Evolutionary conservation across 2,329 filamentous ascomycete species (phyloP), one percentile per base, ranked within the genome.

Genomic region (Aspergillus pseudoviridinutans): DNA sequence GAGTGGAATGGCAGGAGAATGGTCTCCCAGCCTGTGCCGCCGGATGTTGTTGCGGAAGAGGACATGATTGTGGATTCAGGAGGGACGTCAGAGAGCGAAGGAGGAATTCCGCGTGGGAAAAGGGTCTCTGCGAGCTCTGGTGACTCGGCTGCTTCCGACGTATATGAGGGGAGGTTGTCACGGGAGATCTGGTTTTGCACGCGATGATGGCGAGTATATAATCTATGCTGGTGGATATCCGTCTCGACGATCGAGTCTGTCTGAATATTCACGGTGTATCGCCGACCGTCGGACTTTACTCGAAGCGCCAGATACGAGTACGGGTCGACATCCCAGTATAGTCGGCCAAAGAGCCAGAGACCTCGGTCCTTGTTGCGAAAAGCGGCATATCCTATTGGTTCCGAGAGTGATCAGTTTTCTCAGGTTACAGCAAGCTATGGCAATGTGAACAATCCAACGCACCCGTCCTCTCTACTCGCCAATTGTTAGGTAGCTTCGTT

Each of bases 231-330:
- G 74, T 97, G 94, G 61, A 99, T 81, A 73, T 99, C 94, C n/a
- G 92, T 93, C 10, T 91, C 90, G 50, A 96, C 90, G 55, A 99
- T 87, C 1, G 90, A 90, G 71, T 99, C 93, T 3, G 92, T 96
- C 79, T 97, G 94, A 17, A 99, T 79, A 74, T 99, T 99, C 68
- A 99, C 86, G 57, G 96, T 91, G 78, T 97, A 99, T 67, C 90
- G 89, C 58, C 94, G 83, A 17, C 92, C 92, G 71, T 97, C 94
- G 3, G 90, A 93, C 73, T 92, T 94, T 66, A 99, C 82, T 14
- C 92, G 88, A 68, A 99, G 76, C 0, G 91, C 93, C 9, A 99
- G 86, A 75, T 92, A 97, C 12, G 83, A 79, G 76, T 96, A 97
- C 2, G 90, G 87, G 68, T 96, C 92, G 53, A 97, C 88, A 71